Evolutionary conservation across 345 rosid genomes (phyloP).

Genomic region (Euphorbia pulcherrima): DNA sequence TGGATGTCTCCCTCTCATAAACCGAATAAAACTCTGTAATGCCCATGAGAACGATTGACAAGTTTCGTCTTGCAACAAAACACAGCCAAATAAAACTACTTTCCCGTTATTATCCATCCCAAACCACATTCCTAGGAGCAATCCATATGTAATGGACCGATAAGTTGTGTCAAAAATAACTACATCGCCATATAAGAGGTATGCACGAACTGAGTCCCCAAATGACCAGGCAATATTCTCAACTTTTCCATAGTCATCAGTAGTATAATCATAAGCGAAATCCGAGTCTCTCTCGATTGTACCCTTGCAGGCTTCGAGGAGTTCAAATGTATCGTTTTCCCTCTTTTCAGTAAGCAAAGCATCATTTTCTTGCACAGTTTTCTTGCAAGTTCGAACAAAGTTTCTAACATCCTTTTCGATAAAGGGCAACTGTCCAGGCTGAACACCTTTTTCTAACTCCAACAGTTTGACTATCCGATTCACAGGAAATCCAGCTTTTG

Average conservation of each 20-base stretch:
- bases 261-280: constrained; percentile 62
- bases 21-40: constrained; percentile 77
- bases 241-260: constrained; percentile 62
- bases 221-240: constrained; percentile 86
- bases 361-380: constrained; percentile 79
- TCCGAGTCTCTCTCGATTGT: constrained; percentile 60
- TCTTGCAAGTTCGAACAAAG: constrained; percentile 80
- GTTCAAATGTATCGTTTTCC: constrained; percentile 66
- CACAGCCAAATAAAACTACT: constrained; percentile 68
- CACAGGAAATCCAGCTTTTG: constrained; percentile 91
- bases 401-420: constrained; percentile 94
- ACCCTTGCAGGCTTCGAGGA: constrained; percentile 68
- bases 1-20: constrained; percentile 75
- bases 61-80: constrained; percentile 76
- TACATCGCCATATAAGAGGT: constrained; percentile 63
- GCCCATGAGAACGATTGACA: constrained; percentile 77
- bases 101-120: constrained; percentile 73
- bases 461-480: constrained; percentile 79
- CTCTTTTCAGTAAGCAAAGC: constrained; percentile 69
- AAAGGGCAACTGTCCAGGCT: constrained; percentile 77
- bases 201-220: constrained; percentile 60
- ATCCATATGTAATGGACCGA: constrained; percentile 74
- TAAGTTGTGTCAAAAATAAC: constrained; percentile 69
- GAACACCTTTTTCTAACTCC: constrained; percentile 86
- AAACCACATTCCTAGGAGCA: constrained; percentile 76